Evolutionary conservation across 164 flowering plant genomes (phyloP).

Genomic region (Nymphaea colorata): DNA sequence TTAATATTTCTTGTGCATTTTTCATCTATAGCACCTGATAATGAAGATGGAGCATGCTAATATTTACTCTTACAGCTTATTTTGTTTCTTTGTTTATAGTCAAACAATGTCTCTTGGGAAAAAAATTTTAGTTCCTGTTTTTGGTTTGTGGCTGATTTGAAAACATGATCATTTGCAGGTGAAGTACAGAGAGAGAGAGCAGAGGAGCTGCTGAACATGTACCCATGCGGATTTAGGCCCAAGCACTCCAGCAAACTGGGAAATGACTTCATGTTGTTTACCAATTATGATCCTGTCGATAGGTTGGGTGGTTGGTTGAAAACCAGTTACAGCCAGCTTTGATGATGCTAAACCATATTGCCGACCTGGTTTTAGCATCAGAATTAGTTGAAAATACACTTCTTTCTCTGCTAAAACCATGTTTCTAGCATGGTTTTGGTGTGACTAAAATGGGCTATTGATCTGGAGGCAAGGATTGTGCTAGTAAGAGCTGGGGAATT

Average conservation of each 20-base stretch:
- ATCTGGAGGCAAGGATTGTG: too few species aligned
- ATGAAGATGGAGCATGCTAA: background rate
- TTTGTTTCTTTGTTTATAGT: background rate
- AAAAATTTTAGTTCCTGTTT: background rate
- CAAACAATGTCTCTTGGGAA: background rate
- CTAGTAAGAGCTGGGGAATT: too few species aligned
- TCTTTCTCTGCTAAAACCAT: too few species aligned
- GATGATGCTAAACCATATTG: too few species aligned
- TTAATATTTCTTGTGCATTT: too few species aligned
- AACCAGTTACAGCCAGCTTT: slow-evolving; percentile 1
- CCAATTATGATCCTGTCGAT: slow-evolving; percentile 67
- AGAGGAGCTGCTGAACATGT: slow-evolving; percentile 62
- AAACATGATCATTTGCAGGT: slow-evolving; percentile 28
- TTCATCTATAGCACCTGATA: too few species aligned
- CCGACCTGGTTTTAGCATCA: too few species aligned
- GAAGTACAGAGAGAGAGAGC: slow-evolving; percentile 77
- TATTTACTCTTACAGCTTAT: background rate
- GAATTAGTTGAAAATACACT: too few species aligned
- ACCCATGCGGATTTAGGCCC: slow-evolving; percentile 81
- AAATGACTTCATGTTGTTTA: slow-evolving; percentile 78
- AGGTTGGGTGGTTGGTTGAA: slow-evolving; percentile 83
- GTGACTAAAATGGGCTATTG: too few species aligned
- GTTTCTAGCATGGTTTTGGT: too few species aligned
- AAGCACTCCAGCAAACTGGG: slow-evolving; percentile 89
- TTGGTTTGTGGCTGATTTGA: background rate